A percentile compares a stretch with the other conserved stretches of the same genome.
These are phyloP conservation scores for Neurospora terricola DNA, from an alignment of 495 filamentous ascomycete genomes.

Conservation along the genomic window DNA sequence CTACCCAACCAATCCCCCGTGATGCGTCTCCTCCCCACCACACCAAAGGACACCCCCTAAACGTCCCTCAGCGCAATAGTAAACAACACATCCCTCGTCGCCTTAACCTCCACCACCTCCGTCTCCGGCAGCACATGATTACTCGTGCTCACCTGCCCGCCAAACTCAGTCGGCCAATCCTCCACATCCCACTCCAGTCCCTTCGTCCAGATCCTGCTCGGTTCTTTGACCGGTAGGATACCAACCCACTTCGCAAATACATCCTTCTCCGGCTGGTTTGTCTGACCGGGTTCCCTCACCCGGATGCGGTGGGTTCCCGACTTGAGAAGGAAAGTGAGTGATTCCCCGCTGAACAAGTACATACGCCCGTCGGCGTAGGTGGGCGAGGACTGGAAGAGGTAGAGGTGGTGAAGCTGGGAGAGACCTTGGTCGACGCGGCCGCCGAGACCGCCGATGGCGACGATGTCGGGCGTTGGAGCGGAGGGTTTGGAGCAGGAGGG, in stretches of 20 bases:
- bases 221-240: slow-evolving; percentile 70
- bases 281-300: slow-evolving; percentile 38
- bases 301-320: slow-evolving; percentile 56
- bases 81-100: slow-evolving; percentile 66
- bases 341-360: slow-evolving; percentile 68
- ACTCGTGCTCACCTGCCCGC: slow-evolving; percentile 80
- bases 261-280: slow-evolving; percentile 9
- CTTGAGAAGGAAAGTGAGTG: slow-evolving; percentile 68
- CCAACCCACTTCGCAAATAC: slow-evolving; percentile 59
- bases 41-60: slow-evolving; percentile 2
- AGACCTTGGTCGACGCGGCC: slow-evolving; percentile 89
- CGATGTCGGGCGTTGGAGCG: slow-evolving; percentile 33
- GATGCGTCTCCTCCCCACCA: not conserved
- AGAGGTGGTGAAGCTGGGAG: slow-evolving; percentile 73
- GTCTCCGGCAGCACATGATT: slow-evolving; percentile 60
- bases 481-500: not conserved
- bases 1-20: not conserved
- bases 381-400: slow-evolving; percentile 42
- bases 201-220: slow-evolving; percentile 59
- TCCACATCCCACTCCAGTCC: slow-evolving; percentile 87
- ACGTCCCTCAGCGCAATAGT: slow-evolving; percentile 58
- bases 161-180: slow-evolving; percentile 73
- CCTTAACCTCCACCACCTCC: slow-evolving; percentile 45
- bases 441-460: slow-evolving; percentile 73
- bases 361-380: slow-evolving; percentile 38